A percentile compares a stretch with the other conserved stretches of the same genome.
phyloP scores from a whole-genome alignment of 495 filamentous ascomycete genomes.

The Penicillium bialowiezense region DNA sequence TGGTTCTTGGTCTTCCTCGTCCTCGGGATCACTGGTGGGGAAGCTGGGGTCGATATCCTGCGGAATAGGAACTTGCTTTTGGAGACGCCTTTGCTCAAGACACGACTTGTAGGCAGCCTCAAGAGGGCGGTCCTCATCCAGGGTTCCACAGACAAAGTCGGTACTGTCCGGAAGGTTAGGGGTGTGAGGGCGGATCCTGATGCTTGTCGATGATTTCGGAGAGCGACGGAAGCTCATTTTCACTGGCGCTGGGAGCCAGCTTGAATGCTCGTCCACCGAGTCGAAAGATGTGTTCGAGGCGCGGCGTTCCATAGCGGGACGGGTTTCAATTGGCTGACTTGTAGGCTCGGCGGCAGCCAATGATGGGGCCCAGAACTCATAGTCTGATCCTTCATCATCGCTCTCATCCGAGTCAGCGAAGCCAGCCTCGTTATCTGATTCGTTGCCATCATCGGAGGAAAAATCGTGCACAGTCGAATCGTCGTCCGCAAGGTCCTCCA shows the following conservation, averaged over 20 bases:
- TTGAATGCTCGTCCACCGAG: conserved; percentile 47
- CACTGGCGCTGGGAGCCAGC: conserved; percentile 32
- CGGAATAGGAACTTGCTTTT: conserved; percentile 73
- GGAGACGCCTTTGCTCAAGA: conserved; percentile 73
- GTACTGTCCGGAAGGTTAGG: conserved; percentile 93
- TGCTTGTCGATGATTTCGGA: conserved; percentile 40
- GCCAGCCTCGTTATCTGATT: conserved; percentile 93
- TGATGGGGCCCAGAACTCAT: conserved; percentile 74
- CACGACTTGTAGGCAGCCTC: conserved; percentile 89
- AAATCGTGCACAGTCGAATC: conserved; percentile 64
- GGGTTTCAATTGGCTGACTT: conserved; percentile 44
- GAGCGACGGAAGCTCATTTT: conserved; percentile 27
- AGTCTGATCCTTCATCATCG: conserved; percentile 64
- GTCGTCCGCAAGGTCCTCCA: conserved; percentile 56
- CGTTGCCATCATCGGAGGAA: conserved; percentile 67
- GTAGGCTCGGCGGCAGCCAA: conserved; percentile 57
- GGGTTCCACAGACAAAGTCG: conserved; percentile 95
- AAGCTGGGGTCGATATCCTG: conserved; percentile 98
- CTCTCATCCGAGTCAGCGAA: conserved; percentile 89
- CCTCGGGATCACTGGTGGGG: conserved; percentile 87
- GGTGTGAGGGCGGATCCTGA: conserved; percentile 64
- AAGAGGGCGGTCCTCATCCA: conserved; percentile 92
- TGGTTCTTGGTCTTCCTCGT: conserved; percentile 70
- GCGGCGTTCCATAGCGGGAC: conserved; percentile 46
- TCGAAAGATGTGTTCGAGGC: conserved; percentile 64